Percentiles rank a stretch among this genome's conserved stretches.
Conservation (phyloP, 2,329 filamentous ascomycete genomes). For the Helotiales sp. region DNA sequence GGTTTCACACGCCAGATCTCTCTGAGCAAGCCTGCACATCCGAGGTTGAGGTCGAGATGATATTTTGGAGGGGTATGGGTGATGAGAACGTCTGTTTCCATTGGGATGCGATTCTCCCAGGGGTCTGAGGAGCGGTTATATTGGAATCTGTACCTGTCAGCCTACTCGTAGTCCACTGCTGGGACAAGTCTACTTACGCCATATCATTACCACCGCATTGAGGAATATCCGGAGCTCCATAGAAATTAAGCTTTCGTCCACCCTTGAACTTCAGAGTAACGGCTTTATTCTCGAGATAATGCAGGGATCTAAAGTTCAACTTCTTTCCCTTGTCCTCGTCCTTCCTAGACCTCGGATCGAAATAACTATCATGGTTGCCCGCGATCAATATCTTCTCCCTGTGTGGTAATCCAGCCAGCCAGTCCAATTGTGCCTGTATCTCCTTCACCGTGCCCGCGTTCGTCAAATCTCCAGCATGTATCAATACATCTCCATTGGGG, state of each 20-base stretch:
- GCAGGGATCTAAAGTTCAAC: constrained; percentile 70
- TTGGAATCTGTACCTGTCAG: constrained; percentile 55
- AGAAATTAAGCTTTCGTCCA: constrained; percentile 69
- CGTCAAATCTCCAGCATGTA: constrained; percentile 88
- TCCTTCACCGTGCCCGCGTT: constrained; percentile 72
- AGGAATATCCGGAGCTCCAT: constrained; percentile 82
- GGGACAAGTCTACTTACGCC: constrained; percentile 50
- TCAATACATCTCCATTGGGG: constrained; percentile 80
- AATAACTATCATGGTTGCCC: constrained; percentile 89
- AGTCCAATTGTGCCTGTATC: constrained; percentile 84
- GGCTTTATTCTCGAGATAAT: constrained; percentile 76
- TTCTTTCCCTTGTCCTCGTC: constrained; percentile 59
- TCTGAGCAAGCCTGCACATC: constrained; percentile 60
- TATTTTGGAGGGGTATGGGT: constrained; percentile 68
- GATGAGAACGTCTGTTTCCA: constrained; percentile 64
- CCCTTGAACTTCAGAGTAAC: constrained; percentile 66
- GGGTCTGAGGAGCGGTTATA: constrained; percentile 61
- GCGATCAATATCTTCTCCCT: constrained; percentile 79
- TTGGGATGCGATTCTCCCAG: constrained; percentile 65
- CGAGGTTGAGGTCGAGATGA: constrained; percentile 58
- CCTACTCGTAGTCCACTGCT: neutral
- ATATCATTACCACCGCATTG: constrained; percentile 72
- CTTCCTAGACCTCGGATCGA: constrained; percentile 69
- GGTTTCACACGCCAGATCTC: constrained; percentile 66
- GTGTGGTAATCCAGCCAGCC: constrained; percentile 77